These are phyloP conservation scores for Pittosporum tobira DNA, from an alignment of 129 eudicot genomes.

Conservation along the genomic window DNA sequence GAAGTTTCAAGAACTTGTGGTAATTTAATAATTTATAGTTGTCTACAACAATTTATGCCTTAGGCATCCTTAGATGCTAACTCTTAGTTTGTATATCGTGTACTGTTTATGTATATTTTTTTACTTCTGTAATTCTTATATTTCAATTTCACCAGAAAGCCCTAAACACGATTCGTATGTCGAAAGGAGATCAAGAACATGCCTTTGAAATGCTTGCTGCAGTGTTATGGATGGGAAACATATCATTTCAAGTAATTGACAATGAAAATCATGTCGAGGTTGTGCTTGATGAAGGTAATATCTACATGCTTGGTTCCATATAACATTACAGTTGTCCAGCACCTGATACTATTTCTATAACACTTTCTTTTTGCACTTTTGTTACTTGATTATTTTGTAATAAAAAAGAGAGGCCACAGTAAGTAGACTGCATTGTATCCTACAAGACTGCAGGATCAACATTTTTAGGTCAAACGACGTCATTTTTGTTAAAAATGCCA, in stretches of 20 bases:
- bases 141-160: slow-evolving; percentile 56
- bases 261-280: slow-evolving; percentile 60
- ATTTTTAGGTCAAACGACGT: too few species aligned
- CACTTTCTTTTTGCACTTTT: background rate
- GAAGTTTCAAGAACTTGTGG: slow-evolving; percentile 52
- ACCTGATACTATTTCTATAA: background rate
- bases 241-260: slow-evolving; percentile 61
- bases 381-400: too few species aligned
- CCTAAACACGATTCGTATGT: slow-evolving; percentile 33
- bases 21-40: slow-evolving; percentile 17
- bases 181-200: slow-evolving; percentile 59
- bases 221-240: slow-evolving; percentile 90
- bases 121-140: background rate
- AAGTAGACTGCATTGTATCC: too few species aligned
- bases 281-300: slow-evolving; percentile 67
- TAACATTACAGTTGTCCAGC: background rate
- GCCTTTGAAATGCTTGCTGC: slow-evolving; percentile 75
- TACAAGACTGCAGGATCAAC: too few species aligned
- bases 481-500: too few species aligned
- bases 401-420: too few species aligned
- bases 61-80: background rate
- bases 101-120: background rate
- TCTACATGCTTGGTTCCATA: slow-evolving; percentile 7
- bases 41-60: slow-evolving; percentile 1
- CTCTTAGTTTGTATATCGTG: slow-evolving; percentile 7